A percentile compares a stretch with the other conserved stretches of the same genome.
phyloP scores from a whole-genome alignment of 805 yeast genomes.

The Candida sanyiensis region DNA sequence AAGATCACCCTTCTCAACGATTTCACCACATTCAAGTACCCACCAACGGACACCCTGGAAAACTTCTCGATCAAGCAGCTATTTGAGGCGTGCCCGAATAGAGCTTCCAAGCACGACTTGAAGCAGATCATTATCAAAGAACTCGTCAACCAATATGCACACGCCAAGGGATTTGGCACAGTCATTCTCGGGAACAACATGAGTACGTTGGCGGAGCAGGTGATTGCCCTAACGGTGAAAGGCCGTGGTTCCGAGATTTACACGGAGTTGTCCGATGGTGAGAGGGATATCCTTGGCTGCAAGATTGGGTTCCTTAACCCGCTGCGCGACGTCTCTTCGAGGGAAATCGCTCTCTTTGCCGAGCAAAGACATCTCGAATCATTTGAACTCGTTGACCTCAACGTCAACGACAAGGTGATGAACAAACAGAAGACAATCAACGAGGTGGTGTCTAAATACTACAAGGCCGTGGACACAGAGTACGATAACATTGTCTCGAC shows the following conservation, averaged over 20 bases:
- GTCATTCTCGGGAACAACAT: conserved; percentile 70
- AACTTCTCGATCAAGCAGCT: conserved; percentile 28
- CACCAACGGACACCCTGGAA: conserved; percentile 10
- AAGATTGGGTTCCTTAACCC: conserved; percentile 56
- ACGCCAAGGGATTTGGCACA: conserved; percentile 41
- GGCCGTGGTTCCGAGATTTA: conserved; percentile 79
- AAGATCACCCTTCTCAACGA: conserved; percentile 30
- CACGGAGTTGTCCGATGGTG: conserved; percentile 41
- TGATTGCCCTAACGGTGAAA: conserved; percentile 72
- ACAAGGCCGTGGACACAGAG: conserved; percentile 61
- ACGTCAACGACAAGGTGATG: conserved; percentile 31
- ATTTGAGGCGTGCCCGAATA: conserved; percentile 37
- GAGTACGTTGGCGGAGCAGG: conserved; percentile 77
- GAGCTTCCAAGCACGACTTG: conserved; percentile 66
- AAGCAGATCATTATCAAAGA: conserved; percentile 40
- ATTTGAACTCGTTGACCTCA: conserved; percentile 18
- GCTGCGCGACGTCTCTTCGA: conserved; percentile 62
- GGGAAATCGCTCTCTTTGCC: conserved; percentile 59
- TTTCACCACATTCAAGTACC: conserved; percentile 12
- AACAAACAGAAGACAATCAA: conserved; percentile 75
- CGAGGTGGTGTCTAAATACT: conserved; percentile 71
- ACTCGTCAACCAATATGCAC: conserved; percentile 43
- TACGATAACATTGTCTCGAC: conserved; percentile 90
- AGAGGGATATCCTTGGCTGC: conserved; percentile 24
- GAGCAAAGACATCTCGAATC: conserved; percentile 26